A percentile compares a stretch with the other conserved stretches of the same genome.
Conservation (phyloP, 208 protist species). For the Leishmania gerbilli region DNA sequence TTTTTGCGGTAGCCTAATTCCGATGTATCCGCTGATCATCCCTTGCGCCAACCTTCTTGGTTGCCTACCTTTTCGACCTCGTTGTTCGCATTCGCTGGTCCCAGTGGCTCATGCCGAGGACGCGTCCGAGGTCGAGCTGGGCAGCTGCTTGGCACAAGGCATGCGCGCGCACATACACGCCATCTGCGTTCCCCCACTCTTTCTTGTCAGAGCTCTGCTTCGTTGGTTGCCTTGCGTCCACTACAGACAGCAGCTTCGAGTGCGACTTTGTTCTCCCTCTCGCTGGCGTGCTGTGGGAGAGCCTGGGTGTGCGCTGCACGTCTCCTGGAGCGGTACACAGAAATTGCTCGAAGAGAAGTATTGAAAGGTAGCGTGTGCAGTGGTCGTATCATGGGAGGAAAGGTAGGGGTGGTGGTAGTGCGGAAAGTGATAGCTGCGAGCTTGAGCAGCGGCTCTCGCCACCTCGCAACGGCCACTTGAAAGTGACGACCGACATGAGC, state of each 20-base stretch:
- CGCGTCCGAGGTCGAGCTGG: not conserved
- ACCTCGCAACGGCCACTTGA: not conserved
- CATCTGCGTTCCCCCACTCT: constrained; percentile 6
- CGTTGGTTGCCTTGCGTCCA: not conserved
- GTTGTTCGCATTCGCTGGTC: not conserved
- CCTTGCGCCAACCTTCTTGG: not conserved
- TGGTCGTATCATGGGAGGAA: not conserved
- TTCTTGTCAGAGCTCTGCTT: not conserved
- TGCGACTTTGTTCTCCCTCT: not conserved
- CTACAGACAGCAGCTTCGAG: not conserved
- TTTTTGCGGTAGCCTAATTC: not conserved
- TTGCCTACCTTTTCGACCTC: not conserved
- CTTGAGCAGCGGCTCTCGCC: not conserved
- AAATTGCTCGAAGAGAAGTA: not conserved
- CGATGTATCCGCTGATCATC: not conserved
- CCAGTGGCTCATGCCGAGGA: not conserved
- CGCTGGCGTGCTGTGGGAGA: not conserved
- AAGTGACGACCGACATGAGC: not conserved
- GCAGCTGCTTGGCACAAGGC: not conserved
- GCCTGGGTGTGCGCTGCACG: not conserved
- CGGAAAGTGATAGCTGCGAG: not conserved
- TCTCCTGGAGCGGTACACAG: not conserved
- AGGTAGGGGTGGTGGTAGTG: not conserved
- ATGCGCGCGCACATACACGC: not conserved
- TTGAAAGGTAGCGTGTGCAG: not conserved